Base-by-base conservation (phyloP, 768 basidiomycete species). In the Termitomyces sp. region DNA sequence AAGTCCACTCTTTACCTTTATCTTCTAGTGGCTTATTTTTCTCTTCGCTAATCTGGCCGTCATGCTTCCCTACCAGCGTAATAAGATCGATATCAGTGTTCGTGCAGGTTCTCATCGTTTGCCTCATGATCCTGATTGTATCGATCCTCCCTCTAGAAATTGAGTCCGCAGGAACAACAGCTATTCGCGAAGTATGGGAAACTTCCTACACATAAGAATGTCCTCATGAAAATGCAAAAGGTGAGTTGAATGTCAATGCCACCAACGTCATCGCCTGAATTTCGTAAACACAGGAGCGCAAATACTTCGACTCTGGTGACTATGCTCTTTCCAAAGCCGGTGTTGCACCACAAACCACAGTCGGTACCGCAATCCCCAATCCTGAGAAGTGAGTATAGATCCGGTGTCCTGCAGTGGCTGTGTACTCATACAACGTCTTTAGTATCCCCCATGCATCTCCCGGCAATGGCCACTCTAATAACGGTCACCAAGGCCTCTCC, bases 231-330 rank as follows among this genome's bases (percentile, higher is more conserved):
- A 79, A 94, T 97, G 89, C 92, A 95, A 74, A 96, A 93, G 86
- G 95, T 92, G 44, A 49, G 79, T 55, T 44, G 38, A 60, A 53
- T 56, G 52, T 37, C 27, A 54, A 45, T 59, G 50, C 60, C 42
- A 54, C 37, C 54, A 38, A 59, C 42, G 43, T 58, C 51, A 48
- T 62, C 37, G 54, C 56, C 61, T 60, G 21, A 60, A 50, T 66
- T 8, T 56, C 29, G 31, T 52, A 40, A 5, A n/a, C 19, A 37
- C 64, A 98, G 95, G 96, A 99, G 69, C 91, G 97, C 67, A 98
- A 98, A 75, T 99, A 94, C 77, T 99, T 99, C 72, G 97, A 98
- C 75, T 98, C 96, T 55, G 97, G 97, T 57, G 97, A 99, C 72
- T 98, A 98, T 68, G 95, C 95, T 31, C 79, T 99, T 63, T 94